Conservation (phyloP, 768 basidiomycete species). For the Suillus lakei region DNA sequence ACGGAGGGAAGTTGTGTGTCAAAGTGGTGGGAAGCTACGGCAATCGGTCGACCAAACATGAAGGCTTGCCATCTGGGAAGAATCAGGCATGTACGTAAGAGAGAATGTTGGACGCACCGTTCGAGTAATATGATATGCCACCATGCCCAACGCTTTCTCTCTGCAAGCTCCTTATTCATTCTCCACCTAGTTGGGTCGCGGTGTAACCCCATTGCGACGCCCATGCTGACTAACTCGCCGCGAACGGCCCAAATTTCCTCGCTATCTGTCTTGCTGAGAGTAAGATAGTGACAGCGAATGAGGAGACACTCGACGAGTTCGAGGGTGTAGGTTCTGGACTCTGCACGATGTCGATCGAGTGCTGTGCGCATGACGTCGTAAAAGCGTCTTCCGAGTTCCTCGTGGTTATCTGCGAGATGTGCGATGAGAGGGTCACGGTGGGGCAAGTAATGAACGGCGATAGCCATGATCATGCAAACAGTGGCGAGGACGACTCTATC, state of each 20-base stretch:
- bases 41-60: constrained; percentile 80
- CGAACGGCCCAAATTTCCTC: constrained; percentile 83
- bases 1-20: constrained; percentile 79
- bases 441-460: constrained; percentile 75
- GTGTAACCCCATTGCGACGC: constrained; percentile 83
- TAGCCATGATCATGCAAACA: constrained; percentile 75
- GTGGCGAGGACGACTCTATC: constrained; percentile 76
- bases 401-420: constrained; percentile 52
- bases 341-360: constrained; percentile 63
- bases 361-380: constrained; percentile 72
- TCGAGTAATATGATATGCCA: constrained; percentile 87
- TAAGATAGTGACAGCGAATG: constrained; percentile 72
- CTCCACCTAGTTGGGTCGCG: constrained; percentile 84
- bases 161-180: constrained; percentile 70
- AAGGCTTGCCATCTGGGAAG: constrained; percentile 80
- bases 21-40: constrained; percentile 81
- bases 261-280: constrained; percentile 72
- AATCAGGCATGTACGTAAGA: constrained; percentile 8
- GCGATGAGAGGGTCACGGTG: constrained; percentile 64
- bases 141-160: constrained; percentile 87
- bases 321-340: constrained; percentile 64
- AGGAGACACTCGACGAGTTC: constrained; percentile 80
- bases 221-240: constrained; percentile 76
- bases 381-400: constrained; percentile 67
- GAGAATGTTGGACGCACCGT: constrained; percentile 51